These are phyloP conservation scores for Termitomyces sp. DNA, from an alignment of 768 basidiomycete genomes.

Conservation along the genomic window DNA sequence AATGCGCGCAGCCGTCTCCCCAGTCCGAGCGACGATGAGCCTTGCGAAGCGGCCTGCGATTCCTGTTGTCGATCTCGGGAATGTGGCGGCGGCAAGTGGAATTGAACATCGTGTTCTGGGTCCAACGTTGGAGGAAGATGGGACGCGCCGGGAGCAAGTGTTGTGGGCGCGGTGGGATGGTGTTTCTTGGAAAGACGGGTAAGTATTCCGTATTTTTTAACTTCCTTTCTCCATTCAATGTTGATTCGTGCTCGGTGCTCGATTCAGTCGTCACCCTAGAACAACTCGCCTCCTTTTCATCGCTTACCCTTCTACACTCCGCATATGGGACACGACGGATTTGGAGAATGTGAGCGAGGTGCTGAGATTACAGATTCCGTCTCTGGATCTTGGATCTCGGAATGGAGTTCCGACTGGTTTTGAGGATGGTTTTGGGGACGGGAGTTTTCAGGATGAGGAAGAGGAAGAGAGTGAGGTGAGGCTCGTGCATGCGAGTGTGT, in stretches of 20 bases:
- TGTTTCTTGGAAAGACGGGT: background rate
- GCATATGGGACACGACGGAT: conserved; percentile 59
- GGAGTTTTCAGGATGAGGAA: too few species aligned
- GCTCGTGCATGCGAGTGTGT: conserved; percentile 32
- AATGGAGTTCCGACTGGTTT: too few species aligned
- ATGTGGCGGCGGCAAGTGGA: background rate
- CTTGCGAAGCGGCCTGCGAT: conserved; percentile 1
- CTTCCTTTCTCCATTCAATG: background rate
- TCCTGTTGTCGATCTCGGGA: conserved; percentile 10
- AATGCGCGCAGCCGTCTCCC: background rate
- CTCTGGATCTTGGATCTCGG: background rate
- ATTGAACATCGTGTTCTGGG: background rate
- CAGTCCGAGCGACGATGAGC: background rate
- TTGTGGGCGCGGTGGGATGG: background rate
- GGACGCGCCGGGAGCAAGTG: background rate
- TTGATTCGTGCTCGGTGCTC: background rate
- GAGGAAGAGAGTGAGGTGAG: background rate
- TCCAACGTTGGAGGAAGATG: background rate
- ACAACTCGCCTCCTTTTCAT: conserved; percentile 18
- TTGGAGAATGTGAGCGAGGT: conserved; percentile 40
- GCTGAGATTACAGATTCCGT: conserved; percentile 33
- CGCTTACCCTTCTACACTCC: conserved; percentile 42
- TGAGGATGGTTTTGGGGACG: too few species aligned
- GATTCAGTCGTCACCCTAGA: background rate
- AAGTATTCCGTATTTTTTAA: background rate